Conservation (phyloP, 1,139 yeast genomes). For the Kodamaea suecica region DNA sequence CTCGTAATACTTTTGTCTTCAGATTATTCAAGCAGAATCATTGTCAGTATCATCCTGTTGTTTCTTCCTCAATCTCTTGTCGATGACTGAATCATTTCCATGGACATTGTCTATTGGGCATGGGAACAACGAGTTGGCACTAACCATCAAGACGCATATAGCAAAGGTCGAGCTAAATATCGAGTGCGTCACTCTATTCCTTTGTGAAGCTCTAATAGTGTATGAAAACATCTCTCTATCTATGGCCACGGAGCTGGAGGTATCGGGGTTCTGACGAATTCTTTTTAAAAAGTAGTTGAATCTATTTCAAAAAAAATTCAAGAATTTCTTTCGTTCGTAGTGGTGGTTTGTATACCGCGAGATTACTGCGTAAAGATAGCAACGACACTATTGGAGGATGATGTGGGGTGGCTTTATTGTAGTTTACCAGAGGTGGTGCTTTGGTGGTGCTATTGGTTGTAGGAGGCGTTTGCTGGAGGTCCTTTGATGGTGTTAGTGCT, state of each 20-base stretch:
- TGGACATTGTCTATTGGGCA: constrained; percentile 63
- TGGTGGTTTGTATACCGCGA: neutral
- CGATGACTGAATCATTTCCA: constrained; percentile 41
- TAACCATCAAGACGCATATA: constrained; percentile 66
- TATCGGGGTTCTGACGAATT: no score
- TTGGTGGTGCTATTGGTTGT: no score
- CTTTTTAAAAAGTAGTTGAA: no score
- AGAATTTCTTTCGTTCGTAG: no score
- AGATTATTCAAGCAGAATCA: neutral
- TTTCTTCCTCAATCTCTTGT: constrained; percentile 22
- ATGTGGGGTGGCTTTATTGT: no score
- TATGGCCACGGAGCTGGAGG: neutral
- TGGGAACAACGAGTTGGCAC: constrained; percentile 68
- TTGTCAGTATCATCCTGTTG: constrained; percentile 6
- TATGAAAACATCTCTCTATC: constrained; percentile 3
- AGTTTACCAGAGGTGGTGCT: no score
- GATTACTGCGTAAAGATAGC: neutral
- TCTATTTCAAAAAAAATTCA: no score
- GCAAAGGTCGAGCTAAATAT: constrained; percentile 74
- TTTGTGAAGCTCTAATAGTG: constrained; percentile 51
- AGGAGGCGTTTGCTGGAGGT: no score
- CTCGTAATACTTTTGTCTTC: no score
- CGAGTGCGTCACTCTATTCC: constrained; percentile 59
- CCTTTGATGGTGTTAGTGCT: no score
- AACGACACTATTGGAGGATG: neutral